Conservation (phyloP, 208 protist genomes). For the Trichomonas vaginalis region DNA sequence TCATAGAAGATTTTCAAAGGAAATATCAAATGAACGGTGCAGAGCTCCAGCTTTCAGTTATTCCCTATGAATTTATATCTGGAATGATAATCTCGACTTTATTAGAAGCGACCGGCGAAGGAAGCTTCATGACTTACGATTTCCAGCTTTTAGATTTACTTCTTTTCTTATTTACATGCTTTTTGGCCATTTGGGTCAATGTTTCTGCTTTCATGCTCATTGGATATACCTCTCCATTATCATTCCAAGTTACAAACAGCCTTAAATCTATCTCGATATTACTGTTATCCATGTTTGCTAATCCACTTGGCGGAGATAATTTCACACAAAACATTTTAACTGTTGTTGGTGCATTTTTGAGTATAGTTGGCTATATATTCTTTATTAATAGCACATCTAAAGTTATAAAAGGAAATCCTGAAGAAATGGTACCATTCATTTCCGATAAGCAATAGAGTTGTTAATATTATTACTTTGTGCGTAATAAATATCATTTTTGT, state of each 20-base stretch:
- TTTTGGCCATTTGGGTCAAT: slow-evolving; percentile 24
- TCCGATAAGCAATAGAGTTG: too few relatives aligned
- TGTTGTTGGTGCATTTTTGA: neutral
- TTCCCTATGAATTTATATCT: neutral
- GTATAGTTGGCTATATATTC: neutral
- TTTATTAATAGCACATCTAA: neutral
- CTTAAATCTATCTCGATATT: slow-evolving; percentile 19
- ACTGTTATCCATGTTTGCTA: neutral
- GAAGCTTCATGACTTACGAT: neutral
- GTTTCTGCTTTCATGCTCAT: slow-evolving; percentile 23
- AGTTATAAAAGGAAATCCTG: neutral
- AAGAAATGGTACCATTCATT: neutral
- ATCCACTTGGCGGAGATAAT: neutral
- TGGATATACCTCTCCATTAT: slow-evolving; percentile 25
- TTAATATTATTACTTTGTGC: too few relatives aligned
- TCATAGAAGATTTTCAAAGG: slow-evolving; percentile 18
- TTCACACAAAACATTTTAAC: neutral
- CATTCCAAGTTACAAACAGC: slow-evolving; percentile 26
- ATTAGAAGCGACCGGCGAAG: slow-evolving; percentile 16
- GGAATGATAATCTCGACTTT: slow-evolving; percentile 19
- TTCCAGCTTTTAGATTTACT: neutral
- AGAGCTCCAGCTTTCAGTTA: slow-evolving; percentile 20
- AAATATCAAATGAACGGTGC: slow-evolving; percentile 18
- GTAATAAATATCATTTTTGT: too few relatives aligned
- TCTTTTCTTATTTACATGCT: slow-evolving; percentile 21